A percentile compares a stretch with the other conserved stretches of the same genome.
Conservation (phyloP, 2,329 filamentous ascomycete species). For the Penicillium oxalicum region DNA sequence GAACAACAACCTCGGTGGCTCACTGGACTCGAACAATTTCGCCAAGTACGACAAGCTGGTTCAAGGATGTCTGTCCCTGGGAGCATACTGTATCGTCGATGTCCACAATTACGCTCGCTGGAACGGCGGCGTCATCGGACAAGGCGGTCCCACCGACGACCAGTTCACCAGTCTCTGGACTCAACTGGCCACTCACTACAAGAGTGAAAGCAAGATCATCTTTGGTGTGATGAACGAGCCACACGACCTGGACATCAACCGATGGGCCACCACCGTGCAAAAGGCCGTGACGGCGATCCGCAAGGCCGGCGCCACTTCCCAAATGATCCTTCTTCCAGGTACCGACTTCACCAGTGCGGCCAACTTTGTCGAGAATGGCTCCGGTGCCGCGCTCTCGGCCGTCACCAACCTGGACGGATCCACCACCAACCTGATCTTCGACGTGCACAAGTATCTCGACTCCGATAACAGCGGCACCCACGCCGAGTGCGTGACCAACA, state of each 20-base stretch:
- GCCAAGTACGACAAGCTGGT: conserved; percentile 1
- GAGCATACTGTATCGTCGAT: conserved; percentile 1
- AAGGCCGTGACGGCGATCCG: neutral
- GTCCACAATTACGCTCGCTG: conserved; percentile 1
- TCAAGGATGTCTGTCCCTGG: neutral
- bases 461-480: neutral
- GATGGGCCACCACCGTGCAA: neutral
- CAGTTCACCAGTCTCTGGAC: conserved; percentile 1
- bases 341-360: neutral
- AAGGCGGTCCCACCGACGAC: neutral
- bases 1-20: neutral
- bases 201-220: neutral
- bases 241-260: neutral
- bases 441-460: conserved; percentile 2
- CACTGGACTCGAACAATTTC: conserved; percentile 1
- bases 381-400: neutral
- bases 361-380: conserved; percentile 1
- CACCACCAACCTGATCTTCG: conserved; percentile 1
- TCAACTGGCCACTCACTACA: neutral
- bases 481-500: neutral
- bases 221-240: conserved; percentile 1
- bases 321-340: neutral
- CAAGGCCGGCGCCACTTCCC: neutral
- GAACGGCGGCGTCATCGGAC: conserved; percentile 1
- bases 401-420: neutral